A percentile compares a stretch with the other conserved stretches of the same genome.
Conservation (phyloP, 2,329 filamentous ascomycete genomes). For the Catunica adiposa region DNA sequence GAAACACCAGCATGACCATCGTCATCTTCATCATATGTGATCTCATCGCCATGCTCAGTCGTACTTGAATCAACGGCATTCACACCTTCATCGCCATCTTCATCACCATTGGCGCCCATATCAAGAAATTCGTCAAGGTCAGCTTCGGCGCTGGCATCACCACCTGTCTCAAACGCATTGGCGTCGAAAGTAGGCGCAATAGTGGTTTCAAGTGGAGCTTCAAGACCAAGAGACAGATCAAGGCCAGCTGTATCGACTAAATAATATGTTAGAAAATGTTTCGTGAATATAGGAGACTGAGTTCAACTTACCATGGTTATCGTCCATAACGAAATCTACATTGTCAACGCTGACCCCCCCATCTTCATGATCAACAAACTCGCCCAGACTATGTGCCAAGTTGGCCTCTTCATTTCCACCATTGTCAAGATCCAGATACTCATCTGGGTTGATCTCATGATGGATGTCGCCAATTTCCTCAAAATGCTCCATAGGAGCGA, state of each 20-base stretch:
- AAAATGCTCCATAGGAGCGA: constrained; percentile 15
- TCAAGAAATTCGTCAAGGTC: constrained; percentile 10
- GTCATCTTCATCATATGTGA: constrained; percentile 14
- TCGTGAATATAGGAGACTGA: too few relatives aligned
- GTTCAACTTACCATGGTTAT: constrained; percentile 1
- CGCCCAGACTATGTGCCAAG: constrained; percentile 8
- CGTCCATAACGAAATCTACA: constrained; percentile 8
- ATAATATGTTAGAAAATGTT: constrained; percentile 3
- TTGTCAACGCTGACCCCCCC: constrained; percentile 11
- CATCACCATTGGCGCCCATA: neutral
- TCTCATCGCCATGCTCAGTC: constrained; percentile 14
- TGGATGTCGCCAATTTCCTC: constrained; percentile 19
- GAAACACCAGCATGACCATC: constrained; percentile 10
- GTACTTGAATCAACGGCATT: constrained; percentile 8
- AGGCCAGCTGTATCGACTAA: constrained; percentile 8
- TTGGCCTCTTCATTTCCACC: constrained; percentile 16
- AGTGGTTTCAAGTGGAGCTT: constrained; percentile 4
- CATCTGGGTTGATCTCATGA: constrained; percentile 6
- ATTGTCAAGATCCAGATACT: constrained; percentile 15
- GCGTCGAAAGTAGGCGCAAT: constrained; percentile 7
- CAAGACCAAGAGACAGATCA: constrained; percentile 4
- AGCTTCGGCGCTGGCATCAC: constrained; percentile 4
- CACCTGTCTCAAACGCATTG: constrained; percentile 5
- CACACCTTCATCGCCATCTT: neutral
- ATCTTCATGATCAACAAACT: constrained; percentile 14